A percentile compares a stretch with the other conserved stretches of the same genome.
Conservation (phyloP, 176 grass and related monocot species). For the Juncus effusus region DNA sequence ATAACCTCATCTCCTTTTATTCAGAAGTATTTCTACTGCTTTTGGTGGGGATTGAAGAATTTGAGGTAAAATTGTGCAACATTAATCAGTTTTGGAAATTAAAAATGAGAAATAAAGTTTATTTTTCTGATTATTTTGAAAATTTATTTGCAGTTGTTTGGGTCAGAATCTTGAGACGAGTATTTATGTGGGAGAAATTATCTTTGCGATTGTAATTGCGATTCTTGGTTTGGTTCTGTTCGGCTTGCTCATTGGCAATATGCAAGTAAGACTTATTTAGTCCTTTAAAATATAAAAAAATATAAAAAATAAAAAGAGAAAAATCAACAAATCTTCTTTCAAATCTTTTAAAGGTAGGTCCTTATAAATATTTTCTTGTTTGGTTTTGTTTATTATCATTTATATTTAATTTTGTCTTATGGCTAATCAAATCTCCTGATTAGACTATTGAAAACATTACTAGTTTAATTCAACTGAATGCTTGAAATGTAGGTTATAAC, state of each 20-base stretch:
- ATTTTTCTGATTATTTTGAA: neutral
- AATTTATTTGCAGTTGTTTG: constrained; percentile 47
- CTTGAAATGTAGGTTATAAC: no score
- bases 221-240: constrained; percentile 85
- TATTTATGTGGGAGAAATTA: constrained; percentile 57
- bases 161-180: constrained; percentile 86
- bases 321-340: no score
- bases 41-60: constrained; percentile 99
- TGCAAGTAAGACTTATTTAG: constrained; percentile 63
- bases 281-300: constrained; percentile 3
- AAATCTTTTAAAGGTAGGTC: no score
- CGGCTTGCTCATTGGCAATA: constrained; percentile 90
- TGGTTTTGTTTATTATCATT: no score
- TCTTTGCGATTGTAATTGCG: constrained; percentile 72
- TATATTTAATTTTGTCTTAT: no score
- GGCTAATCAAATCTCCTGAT: no score
- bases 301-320: neutral
- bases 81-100: neutral
- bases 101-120: neutral
- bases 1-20: constrained; percentile 69
- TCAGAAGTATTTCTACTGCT: constrained; percentile 94
- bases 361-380: no score
- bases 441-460: no score
- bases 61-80: constrained; percentile 44
- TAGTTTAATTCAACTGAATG: no score